Conservation (phyloP, 345 rosid species). For the Salix arbutifolia region DNA sequence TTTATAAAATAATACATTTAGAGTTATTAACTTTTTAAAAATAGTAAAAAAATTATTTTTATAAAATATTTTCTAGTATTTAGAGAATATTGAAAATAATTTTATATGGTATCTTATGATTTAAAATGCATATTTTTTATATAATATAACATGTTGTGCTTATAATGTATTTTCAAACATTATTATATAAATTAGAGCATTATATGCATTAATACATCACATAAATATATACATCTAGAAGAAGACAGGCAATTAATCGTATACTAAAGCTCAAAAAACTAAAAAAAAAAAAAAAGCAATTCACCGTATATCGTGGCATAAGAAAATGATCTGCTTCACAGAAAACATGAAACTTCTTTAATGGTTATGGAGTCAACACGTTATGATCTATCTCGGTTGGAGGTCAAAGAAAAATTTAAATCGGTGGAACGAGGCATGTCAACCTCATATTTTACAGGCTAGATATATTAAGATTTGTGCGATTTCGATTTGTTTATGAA, state of each 20-base stretch:
- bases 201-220: too few species aligned
- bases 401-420: background rate
- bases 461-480: constrained; percentile 1
- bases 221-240: background rate
- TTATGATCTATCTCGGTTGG: background rate
- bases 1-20: too few species aligned
- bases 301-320: background rate
- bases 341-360: background rate
- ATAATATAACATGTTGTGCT: too few species aligned
- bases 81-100: too few species aligned
- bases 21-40: too few species aligned
- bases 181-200: too few species aligned
- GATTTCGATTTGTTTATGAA: background rate
- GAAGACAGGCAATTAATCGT: background rate
- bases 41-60: too few species aligned
- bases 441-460: background rate
- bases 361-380: background rate
- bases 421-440: background rate
- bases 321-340: background rate
- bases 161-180: too few species aligned
- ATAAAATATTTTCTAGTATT: too few species aligned
- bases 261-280: background rate
- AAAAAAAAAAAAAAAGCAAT: background rate
- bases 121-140: too few species aligned
- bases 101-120: too few species aligned